A percentile compares a stretch with the other conserved stretches of the same genome.
Evolutionary conservation across 331 rosid species (phyloP).

Genomic region (Malus hybrid): DNA sequence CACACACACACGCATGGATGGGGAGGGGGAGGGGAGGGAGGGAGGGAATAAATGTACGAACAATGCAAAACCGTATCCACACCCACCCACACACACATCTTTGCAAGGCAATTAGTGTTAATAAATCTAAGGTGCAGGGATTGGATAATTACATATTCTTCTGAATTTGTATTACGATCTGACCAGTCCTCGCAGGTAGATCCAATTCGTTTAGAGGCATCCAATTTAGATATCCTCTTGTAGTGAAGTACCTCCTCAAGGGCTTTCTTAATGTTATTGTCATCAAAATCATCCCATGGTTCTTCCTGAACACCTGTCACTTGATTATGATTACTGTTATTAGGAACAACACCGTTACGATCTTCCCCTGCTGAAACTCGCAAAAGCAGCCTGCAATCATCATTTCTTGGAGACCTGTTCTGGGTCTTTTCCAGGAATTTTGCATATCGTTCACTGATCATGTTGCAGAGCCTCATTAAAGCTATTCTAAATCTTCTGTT

Average conservation of each 20-base stretch:
- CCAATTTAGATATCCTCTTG: conserved; percentile 64
- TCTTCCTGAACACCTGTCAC: conserved; percentile 35
- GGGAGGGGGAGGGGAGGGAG: neutral
- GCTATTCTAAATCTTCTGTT: conserved; percentile 59
- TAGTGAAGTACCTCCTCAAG: conserved; percentile 70
- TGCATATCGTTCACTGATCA: conserved; percentile 61
- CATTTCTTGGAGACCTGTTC: conserved; percentile 32
- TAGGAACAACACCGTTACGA: conserved; percentile 11
- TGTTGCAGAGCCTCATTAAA: conserved; percentile 74
- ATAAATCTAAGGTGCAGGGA: conserved; percentile 5
- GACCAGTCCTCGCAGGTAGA: conserved; percentile 45
- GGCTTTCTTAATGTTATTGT: conserved; percentile 44
- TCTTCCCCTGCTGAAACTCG: conserved; percentile 31
- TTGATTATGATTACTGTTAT: conserved; percentile 20
- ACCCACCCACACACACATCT: neutral
- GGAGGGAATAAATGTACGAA: no score
- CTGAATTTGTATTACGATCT: conserved; percentile 24
- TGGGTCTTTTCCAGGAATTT: conserved; percentile 47
- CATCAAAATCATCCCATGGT: conserved; percentile 82
- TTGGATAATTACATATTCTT: conserved; percentile 36
- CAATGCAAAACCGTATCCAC: no score
- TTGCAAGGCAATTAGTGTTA: neutral
- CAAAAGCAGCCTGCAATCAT: conserved; percentile 33
- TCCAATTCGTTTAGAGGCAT: conserved; percentile 44
- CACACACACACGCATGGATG: neutral